Base-by-base conservation (phyloP, 2,329 filamentous ascomycete genomes). In the Escovopsis weberi region DNA sequence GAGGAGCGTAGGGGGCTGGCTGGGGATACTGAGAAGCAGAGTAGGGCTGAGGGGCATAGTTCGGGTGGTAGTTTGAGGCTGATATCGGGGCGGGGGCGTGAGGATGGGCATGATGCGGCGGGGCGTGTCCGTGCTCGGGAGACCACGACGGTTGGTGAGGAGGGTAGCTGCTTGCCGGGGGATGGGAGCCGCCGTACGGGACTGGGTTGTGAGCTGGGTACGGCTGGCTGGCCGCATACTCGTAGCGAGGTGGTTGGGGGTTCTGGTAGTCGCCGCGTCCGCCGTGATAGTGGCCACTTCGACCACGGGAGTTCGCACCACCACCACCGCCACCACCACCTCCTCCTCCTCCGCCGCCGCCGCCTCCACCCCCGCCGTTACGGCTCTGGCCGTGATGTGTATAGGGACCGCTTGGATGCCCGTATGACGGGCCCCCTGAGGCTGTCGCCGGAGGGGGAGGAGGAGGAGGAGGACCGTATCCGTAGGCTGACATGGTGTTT, bases 41-140 rank as follows among this genome's bases (percentile, higher is more conserved):
- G 45, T 76, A 78, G 8, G 64, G 57, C 50, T 77, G 75, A 35
- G 69, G 68, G 34, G 72, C 67, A 53, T 75, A 78, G 56, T 72
- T 75, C 32, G 72, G 72, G 49, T 76, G 74, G 51, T 77, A 77
- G 51, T 72, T 73, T 46, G 68, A 63, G 30, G 69, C 59, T 40
- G 72, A 65, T 32, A 77, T 59, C 26, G 70, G 68, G 42, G 64
- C 55, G 35, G 66, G 64, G 37, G 62, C 59, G 51, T 73, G 71
- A 32, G 65, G 56, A 23, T 67, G 61, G n/a, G 59, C 56, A 47
- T 64, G 61, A 41, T 63, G 62, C 30, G 61, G 57, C 7, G 55
- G 44, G 43, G 61, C 56, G 28, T 48, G 49, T 37, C 53, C 56
- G 40, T 62, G 62, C 12, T 68, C 63, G 30, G 59, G 57, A 19